Evolutionary conservation across 441 rosid species (phyloP), one percentile per base, ranked within the genome.

Genomic region (Biscutella laevigata): DNA sequence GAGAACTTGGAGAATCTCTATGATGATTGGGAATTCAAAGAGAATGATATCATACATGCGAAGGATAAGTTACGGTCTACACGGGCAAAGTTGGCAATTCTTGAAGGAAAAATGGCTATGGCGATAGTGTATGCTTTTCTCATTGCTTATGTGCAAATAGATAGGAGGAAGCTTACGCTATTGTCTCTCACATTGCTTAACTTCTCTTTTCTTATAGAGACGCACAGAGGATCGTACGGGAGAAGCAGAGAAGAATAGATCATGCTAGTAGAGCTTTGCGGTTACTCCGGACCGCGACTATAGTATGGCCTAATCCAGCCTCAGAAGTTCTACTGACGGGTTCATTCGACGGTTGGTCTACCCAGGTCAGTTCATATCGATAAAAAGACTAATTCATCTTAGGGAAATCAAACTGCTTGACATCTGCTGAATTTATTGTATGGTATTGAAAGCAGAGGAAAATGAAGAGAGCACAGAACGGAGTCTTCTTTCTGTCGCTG

Each of bases 51-150:
- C 64, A 77, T 79, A 54, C 56, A 64, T 65, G 83, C 89, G 47
- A 78, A 66, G 57, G 71, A 70, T 69, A 77, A 70, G 62, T 55
- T 87, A 60, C 80, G 90, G 44, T 81, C 98, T 32, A 68, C 72
- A 57, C 82, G 79, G 40, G 95, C 96, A 16, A 87, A 82, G 68
- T 46, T 87, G 66, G 86, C 80, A 0, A 81, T 84, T 28, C 70
- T 83, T 41, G 96, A 90, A 72, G 95, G 96, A 61, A 87, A 84
- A 72, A 87, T 84, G 89, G 74, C 94, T 40, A 64, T 81, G 67
- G 74, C 95, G 22, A 68, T 80, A 62, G 72, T 67, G 97, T 90
- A 71, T 44, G 81, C 5, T 2, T 17, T 45, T 28, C 52, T 46
- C 36, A 38, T 25, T 66, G 5, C 19, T 29, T 29, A 37, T 45